Percentiles rank a stretch among this genome's conserved stretches.
Conservation (phyloP, 352 stramenopile species). For the Nothophytophthora sp. region DNA sequence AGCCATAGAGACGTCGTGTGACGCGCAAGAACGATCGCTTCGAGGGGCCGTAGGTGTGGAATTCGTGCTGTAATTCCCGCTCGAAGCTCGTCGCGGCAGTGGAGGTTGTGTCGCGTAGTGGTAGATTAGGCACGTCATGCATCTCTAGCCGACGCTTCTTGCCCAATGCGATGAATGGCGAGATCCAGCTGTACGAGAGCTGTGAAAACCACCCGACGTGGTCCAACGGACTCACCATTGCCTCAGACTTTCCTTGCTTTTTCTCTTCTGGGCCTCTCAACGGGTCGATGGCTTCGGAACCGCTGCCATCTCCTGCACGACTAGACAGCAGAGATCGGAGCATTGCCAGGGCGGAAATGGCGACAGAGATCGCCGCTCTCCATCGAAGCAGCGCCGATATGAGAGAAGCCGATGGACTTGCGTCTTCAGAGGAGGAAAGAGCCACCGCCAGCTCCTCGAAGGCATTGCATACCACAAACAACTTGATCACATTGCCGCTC, state of each 20-base stretch:
- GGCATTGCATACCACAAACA: conserved; percentile 20
- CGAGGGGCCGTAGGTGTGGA: conserved; percentile 28
- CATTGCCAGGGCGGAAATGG: conserved; percentile 7
- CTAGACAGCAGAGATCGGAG: conserved; percentile 7
- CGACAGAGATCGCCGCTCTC: conserved; percentile 1
- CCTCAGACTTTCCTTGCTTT: neutral
- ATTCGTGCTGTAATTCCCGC: conserved; percentile 37
- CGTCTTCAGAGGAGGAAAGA: neutral
- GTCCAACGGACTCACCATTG: conserved; percentile 49
- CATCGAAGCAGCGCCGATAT: conserved; percentile 10
- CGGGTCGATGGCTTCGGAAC: neutral
- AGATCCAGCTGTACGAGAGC: conserved; percentile 71
- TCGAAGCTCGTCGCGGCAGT: conserved; percentile 48
- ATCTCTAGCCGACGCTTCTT: conserved; percentile 58
- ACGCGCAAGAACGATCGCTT: conserved; percentile 53
- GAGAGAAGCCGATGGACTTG: neutral
- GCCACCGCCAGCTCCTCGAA: conserved; percentile 15
- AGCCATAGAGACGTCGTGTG: conserved; percentile 49
- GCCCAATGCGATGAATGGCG: conserved; percentile 59
- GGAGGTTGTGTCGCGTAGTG: conserved; percentile 44
- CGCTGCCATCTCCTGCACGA: neutral
- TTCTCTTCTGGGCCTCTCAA: neutral
- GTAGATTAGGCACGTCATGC: conserved; percentile 57
- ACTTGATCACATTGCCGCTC: conserved; percentile 15
- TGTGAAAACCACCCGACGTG: conserved; percentile 51